Conservation (phyloP, 2,329 filamentous ascomycete species). For the Fusarium solani-melongenae region DNA sequence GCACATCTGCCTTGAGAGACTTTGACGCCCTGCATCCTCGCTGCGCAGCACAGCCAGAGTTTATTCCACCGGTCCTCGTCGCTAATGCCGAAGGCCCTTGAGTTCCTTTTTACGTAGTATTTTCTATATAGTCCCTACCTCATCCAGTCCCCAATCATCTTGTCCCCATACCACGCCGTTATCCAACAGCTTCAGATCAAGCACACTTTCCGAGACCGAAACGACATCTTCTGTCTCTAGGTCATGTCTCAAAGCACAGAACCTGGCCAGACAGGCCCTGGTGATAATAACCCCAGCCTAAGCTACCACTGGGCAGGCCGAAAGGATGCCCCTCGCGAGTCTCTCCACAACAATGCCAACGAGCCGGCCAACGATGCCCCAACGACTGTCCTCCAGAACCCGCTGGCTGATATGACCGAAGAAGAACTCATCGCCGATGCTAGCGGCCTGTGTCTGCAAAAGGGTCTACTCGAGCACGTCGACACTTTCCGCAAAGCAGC, state of each 20-base stretch:
- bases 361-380: not conserved
- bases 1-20: not conserved
- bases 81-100: not conserved
- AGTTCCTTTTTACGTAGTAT: not conserved
- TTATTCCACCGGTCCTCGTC: not conserved
- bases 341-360: not conserved
- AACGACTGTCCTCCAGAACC: conserved; percentile 33
- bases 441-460: conserved; percentile 21
- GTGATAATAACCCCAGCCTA: not conserved
- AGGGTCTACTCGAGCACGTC: conserved; percentile 58
- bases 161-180: not conserved
- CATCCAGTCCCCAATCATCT: not conserved
- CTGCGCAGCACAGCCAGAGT: not conserved
- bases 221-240: not conserved
- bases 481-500: conserved; percentile 53
- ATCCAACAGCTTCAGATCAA: not conserved
- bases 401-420: conserved; percentile 29
- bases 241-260: not conserved
- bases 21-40: not conserved
- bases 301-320: not conserved
- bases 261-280: not conserved
- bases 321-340: not conserved
- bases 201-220: not conserved
- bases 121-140: not conserved
- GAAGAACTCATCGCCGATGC: conserved; percentile 33